Evolutionary conservation across 768 basidiomycete genomes (phyloP).

Genomic region (Solioccasus polychromus): DNA sequence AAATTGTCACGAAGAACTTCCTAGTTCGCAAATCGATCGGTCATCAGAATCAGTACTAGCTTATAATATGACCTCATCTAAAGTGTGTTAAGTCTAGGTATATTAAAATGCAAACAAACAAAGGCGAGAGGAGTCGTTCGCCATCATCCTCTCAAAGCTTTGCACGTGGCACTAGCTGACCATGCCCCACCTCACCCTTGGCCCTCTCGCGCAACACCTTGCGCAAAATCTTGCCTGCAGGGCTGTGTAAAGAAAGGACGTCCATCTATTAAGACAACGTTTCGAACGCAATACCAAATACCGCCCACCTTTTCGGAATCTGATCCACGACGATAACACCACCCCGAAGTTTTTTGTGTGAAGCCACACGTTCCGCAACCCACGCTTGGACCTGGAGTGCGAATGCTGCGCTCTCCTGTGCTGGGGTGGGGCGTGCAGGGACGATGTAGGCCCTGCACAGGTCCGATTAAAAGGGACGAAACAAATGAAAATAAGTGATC

Average conservation of each 20-base stretch:
- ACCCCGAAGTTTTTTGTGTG: conserved; percentile 78
- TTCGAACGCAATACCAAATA: neutral
- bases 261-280: neutral
- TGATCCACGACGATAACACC: conserved; percentile 59
- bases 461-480: neutral
- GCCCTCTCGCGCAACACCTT: conserved; percentile 70
- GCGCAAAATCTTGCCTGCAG: conserved; percentile 85
- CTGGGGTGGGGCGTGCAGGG: conserved; percentile 14
- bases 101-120: too few species aligned
- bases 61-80: too few species aligned
- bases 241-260: too few species aligned
- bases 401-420: conserved; percentile 32
- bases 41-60: too few species aligned
- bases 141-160: conserved; percentile 14
- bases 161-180: conserved; percentile 17
- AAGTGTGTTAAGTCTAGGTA: too few species aligned
- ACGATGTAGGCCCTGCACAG: conserved; percentile 59
- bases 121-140: too few species aligned
- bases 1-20: too few species aligned
- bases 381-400: conserved; percentile 55
- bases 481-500: neutral
- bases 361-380: conserved; percentile 65
- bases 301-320: conserved; percentile 30
- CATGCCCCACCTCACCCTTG: conserved; percentile 45
- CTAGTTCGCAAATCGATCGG: too few species aligned